These are phyloP conservation scores for Teratosphaeria epicoccoides DNA, from an alignment of 2,329 filamentous ascomycete species.

Conservation along the genomic window DNA sequence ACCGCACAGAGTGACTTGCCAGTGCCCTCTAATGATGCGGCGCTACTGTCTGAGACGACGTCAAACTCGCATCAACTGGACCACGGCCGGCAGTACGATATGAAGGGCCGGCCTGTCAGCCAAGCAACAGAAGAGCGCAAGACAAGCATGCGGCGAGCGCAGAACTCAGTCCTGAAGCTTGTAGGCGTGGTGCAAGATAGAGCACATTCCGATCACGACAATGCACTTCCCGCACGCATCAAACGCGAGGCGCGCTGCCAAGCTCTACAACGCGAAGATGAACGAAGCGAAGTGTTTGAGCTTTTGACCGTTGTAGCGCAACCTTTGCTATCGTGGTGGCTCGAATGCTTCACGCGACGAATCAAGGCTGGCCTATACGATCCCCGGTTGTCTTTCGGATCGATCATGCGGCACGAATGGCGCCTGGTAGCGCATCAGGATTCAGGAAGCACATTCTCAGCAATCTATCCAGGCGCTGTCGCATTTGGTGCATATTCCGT, in stretches of 20 bases:
- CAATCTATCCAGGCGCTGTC: slow-evolving; percentile 9
- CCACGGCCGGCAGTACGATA: slow-evolving; percentile 33
- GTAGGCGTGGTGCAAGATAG: slow-evolving; percentile 35
- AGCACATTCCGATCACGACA: slow-evolving; percentile 18
- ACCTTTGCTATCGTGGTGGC: slow-evolving; percentile 13
- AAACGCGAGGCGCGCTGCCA: slow-evolving; percentile 8
- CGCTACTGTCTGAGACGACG: slow-evolving; percentile 17
- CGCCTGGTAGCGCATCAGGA: slow-evolving; percentile 3
- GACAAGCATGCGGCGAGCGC: slow-evolving; percentile 32
- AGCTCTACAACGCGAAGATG: slow-evolving; percentile 14
- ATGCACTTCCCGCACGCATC: background rate
- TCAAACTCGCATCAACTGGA: background rate
- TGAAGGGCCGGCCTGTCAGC: slow-evolving; percentile 35
- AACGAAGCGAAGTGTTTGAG: slow-evolving; percentile 15
- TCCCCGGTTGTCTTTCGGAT: slow-evolving; percentile 7
- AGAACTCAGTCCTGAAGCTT: slow-evolving; percentile 38
- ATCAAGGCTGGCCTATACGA: slow-evolving; percentile 18
- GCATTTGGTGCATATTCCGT: slow-evolving; percentile 3
- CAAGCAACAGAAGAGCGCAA: slow-evolving; percentile 30
- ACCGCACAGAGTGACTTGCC: slow-evolving; percentile 22
- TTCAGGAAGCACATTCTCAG: slow-evolving; percentile 6
- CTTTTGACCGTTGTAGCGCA: slow-evolving; percentile 2
- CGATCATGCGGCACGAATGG: slow-evolving; percentile 11
- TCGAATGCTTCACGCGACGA: slow-evolving; percentile 12
- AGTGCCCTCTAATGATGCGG: slow-evolving; percentile 30